Conservation (phyloP, 2,329 filamentous ascomycete genomes). For the Tolypocladium endophyticum region DNA sequence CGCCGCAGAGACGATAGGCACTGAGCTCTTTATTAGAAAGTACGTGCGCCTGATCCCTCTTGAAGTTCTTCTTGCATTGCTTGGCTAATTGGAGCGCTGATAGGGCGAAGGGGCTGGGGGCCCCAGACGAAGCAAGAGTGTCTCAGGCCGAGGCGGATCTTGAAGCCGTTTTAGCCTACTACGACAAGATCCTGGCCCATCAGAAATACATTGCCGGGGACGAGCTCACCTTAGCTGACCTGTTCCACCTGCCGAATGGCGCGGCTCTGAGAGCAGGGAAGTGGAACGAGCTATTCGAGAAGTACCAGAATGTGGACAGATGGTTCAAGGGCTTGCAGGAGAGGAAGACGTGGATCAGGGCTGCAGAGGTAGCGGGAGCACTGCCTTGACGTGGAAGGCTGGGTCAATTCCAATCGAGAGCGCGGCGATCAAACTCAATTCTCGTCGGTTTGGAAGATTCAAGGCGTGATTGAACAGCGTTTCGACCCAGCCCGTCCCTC, state of each 20-base stretch:
- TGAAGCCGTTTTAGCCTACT: not conserved
- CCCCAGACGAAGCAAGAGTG: not conserved
- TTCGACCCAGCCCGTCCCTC: not conserved
- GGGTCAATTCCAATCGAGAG: not conserved
- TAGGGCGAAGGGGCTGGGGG: not conserved
- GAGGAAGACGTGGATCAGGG: not conserved
- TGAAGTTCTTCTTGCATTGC: not conserved
- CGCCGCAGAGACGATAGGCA: not conserved
- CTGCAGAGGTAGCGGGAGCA: not conserved
- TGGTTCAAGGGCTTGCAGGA: not conserved
- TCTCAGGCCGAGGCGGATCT: not conserved
- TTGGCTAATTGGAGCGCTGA: not conserved
- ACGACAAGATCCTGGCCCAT: not conserved
- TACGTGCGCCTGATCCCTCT: not conserved
- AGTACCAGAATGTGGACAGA: not conserved
- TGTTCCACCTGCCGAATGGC: not conserved
- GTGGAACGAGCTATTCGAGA: not conserved
- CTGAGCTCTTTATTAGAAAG: not conserved
- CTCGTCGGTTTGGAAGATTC: not conserved
- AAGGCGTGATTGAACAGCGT: not conserved
- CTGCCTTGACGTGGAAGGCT: not conserved
- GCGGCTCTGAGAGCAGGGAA: not conserved
- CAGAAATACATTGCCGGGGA: not conserved
- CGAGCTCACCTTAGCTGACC: not conserved
- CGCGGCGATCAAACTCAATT: not conserved